A percentile compares a stretch with the other conserved stretches of the same genome.
phyloP scores from a whole-genome alignment of 805 yeast genomes.

The Candida rishiriensis region DNA sequence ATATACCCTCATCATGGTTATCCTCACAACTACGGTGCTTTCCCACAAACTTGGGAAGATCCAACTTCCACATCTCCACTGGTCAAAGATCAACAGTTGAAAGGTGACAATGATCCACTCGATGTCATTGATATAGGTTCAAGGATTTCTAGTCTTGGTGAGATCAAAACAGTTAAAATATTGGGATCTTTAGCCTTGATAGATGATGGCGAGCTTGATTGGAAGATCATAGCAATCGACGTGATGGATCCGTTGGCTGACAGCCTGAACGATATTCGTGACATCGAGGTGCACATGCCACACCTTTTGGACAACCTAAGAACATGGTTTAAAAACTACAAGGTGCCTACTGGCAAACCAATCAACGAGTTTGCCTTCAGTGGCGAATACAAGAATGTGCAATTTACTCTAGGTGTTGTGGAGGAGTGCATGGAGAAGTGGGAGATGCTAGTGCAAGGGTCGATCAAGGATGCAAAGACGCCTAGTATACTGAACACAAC shows the following conservation, averaged over 20 bases:
- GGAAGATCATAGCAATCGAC: constrained; percentile 80
- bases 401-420: constrained; percentile 56
- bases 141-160: constrained; percentile 39
- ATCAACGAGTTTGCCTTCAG: constrained; percentile 70
- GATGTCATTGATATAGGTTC: constrained; percentile 91
- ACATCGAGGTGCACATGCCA: constrained; percentile 65
- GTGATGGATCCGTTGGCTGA: constrained; percentile 60
- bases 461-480: constrained; percentile 28
- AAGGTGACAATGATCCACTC: constrained; percentile 93
- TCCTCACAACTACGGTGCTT: constrained; percentile 83
- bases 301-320: constrained; percentile 64
- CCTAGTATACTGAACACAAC: constrained; percentile 40
- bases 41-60: constrained; percentile 97
- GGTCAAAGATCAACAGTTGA: constrained; percentile 35
- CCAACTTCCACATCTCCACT: constrained; percentile 50
- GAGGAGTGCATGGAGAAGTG: constrained; percentile 66
- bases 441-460: constrained; percentile 49
- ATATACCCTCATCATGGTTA: constrained; percentile 81
- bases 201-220: constrained; percentile 95
- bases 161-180: constrained; percentile 59
- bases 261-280: constrained; percentile 57
- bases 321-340: constrained; percentile 81
- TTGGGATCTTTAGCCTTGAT: constrained; percentile 75
- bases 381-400: constrained; percentile 58
- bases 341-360: constrained; percentile 78